These are phyloP conservation scores for Fagopyrum tataricum DNA, from an alignment of 148 eudicot species.

Conservation along the genomic window DNA sequence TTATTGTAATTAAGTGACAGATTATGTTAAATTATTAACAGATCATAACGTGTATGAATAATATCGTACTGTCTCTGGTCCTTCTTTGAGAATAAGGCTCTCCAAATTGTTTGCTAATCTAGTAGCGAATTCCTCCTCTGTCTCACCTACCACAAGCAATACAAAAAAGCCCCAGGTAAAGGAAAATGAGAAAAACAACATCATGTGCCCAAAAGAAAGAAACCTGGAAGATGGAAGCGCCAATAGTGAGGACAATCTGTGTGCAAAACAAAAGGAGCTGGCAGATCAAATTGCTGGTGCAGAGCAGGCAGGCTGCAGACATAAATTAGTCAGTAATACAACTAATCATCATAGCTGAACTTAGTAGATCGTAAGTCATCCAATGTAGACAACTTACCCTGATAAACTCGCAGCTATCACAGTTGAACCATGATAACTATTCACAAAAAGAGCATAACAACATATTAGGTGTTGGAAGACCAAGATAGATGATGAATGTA, in stretches of 20 bases:
- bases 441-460: conserved; percentile 20
- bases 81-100: conserved; percentile 85
- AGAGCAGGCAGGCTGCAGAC: conserved; percentile 63
- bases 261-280: conserved; percentile 91
- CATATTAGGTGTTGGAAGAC: conserved; percentile 12
- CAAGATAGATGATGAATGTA: background rate
- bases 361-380: background rate
- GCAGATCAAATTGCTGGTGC: conserved; percentile 93
- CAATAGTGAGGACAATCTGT: conserved; percentile 99
- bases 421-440: conserved; percentile 95
- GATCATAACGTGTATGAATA: background rate
- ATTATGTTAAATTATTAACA: background rate
- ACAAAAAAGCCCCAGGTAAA: background rate
- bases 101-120: conserved; percentile 92
- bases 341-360: background rate
- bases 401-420: conserved; percentile 92
- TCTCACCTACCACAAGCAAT: conserved; percentile 48
- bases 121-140: conserved; percentile 93
- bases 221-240: conserved; percentile 94
- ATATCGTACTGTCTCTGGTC: conserved; percentile 77
- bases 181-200: background rate
- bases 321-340: conserved; percentile 12
- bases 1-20: background rate
- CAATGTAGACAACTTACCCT: conserved; percentile 46
- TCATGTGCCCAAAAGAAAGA: background rate